These are phyloP conservation scores for Blakeslea trispora DNA, from an alignment of 371 early-diverging fungal genomes.

Conservation along the genomic window DNA sequence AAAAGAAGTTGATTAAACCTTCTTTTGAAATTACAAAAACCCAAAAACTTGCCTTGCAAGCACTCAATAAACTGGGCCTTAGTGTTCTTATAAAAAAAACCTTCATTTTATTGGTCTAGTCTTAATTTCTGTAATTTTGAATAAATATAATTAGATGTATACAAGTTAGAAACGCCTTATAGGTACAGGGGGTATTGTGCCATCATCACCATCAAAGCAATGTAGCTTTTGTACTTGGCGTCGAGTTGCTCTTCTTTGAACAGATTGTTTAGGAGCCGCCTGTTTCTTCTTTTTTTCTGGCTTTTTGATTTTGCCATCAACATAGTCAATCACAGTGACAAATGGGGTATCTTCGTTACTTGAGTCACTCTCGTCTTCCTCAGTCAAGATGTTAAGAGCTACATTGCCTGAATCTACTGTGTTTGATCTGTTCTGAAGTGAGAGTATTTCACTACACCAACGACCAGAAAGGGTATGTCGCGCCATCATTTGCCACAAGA, in stretches of 20 bases:
- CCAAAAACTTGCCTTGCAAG: too few species aligned
- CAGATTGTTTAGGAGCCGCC: not conserved
- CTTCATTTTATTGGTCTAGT: too few species aligned
- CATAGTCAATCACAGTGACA: constrained; percentile 22
- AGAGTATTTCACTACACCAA: constrained; percentile 14
- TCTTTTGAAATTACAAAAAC: too few species aligned
- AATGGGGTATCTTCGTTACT: constrained; percentile 15
- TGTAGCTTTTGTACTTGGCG: constrained; percentile 22
- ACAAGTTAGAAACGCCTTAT: too few species aligned
- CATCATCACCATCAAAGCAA: constrained; percentile 22
- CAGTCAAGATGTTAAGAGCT: constrained; percentile 11
- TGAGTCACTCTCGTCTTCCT: constrained; percentile 14
- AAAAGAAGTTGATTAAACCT: too few species aligned
- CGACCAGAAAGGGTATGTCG: constrained; percentile 17
- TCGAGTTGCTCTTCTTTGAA: constrained; percentile 13
- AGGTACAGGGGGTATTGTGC: not conserved
- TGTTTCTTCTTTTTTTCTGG: constrained; percentile 2
- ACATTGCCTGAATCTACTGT: not conserved
- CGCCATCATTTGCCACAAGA: constrained; percentile 27
- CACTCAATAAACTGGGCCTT: too few species aligned
- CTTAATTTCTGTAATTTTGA: too few species aligned
- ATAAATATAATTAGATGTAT: too few species aligned
- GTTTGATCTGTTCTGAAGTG: constrained; percentile 6
- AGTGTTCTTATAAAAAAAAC: too few species aligned
- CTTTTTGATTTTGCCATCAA: constrained; percentile 9